Base-by-base conservation (phyloP, 306 rosid species). In the Dicorynia guianensis region DNA sequence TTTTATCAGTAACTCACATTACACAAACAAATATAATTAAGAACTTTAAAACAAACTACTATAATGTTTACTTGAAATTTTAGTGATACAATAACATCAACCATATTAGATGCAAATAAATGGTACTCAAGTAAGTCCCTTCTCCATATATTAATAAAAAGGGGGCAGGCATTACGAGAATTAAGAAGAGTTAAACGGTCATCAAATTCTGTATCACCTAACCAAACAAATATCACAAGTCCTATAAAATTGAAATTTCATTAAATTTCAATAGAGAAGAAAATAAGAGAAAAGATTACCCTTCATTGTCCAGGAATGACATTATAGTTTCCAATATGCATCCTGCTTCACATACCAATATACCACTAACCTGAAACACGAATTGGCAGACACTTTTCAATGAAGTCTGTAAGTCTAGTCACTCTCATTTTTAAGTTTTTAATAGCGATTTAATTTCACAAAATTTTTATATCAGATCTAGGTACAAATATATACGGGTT, bases 301-400 rank as follows among this genome's bases (percentile, higher is more conserved):
- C 97, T 82, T 88, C 84, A 70, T 79, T 83, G 80, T 94, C 97
- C 79, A 94, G 89, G 86, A 84, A 94, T 53, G 96, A 72, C 63
- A 80, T 86, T 84, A 94, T 62, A 82, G 90, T 94, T 87, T 94
- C 98, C 92, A 94, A 80, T 66, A 94, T 90, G 86, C 98, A 90
- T 56, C 97, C 98, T 48, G 97, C 97, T 87, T 94, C 98, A 80
- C 97, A 92, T 46, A 94, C 96, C 85, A 94, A 86, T 80, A 92
- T 84, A 74, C 98, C 98, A 78, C 97, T 94, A 77, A 92, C 96
- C 97, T 94, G 88, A 83, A 88, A 84, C 58, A 70, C 38, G 43
- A 72, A 79, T 42, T 55, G 48, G 42, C 62, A 83, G 66, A 67
- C 65, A 72, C 76, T 77, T 71, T 54, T 81, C 77, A 66, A 70